Percentiles rank a stretch among this genome's conserved stretches.
Evolutionary conservation across 2,329 filamentous ascomycete genomes (phyloP).

Genomic region (Botrytis hyacinthi): DNA sequence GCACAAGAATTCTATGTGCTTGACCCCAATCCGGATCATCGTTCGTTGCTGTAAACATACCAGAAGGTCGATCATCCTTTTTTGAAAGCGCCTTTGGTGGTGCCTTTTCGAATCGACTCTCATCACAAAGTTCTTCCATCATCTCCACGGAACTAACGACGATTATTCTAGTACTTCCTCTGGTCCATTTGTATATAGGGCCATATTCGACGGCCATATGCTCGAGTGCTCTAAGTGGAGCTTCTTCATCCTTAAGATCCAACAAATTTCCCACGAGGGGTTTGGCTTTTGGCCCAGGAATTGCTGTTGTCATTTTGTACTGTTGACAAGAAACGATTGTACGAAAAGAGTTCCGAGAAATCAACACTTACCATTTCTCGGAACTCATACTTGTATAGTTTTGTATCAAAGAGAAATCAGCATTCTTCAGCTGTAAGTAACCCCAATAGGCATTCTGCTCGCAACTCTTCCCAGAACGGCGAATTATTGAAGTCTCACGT

Average conservation of each 20-base stretch:
- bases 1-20: conserved; percentile 63
- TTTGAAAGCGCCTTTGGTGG: conserved; percentile 20
- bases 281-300: neutral
- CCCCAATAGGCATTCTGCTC: neutral
- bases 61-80: conserved; percentile 20
- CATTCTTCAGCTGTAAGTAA: neutral
- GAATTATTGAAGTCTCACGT: neutral
- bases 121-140: conserved; percentile 6
- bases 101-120: conserved; percentile 9
- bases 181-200: neutral
- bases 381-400: neutral
- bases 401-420: neutral
- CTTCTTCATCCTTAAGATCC: neutral
- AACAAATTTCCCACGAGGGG: neutral
- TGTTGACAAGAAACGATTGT: neutral
- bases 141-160: conserved; percentile 6
- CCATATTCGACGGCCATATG: conserved; percentile 10
- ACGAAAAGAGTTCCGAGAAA: neutral
- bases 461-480: neutral
- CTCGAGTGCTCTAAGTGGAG: conserved; percentile 10
- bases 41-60: conserved; percentile 26
- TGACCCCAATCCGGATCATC: conserved; percentile 60
- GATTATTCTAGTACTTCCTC: neutral
- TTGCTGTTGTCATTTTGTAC: neutral
- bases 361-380: neutral